Percentiles rank a stretch among this genome's conserved stretches.
Evolutionary conservation across 805 yeast genomes (phyloP).

Genomic region (Cephaloascus fragrans): DNA sequence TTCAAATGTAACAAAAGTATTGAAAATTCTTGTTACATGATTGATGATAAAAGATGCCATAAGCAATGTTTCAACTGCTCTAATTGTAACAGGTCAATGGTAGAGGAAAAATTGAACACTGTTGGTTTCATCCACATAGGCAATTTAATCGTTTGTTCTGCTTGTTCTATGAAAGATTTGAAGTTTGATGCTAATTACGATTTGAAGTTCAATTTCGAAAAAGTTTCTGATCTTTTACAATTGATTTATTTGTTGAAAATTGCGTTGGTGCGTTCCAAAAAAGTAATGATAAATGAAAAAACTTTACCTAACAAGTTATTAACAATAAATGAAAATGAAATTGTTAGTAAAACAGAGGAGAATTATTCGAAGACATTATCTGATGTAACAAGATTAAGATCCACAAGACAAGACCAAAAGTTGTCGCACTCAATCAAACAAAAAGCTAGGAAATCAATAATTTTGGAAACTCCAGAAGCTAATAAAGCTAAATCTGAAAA

Average conservation of each 20-base stretch:
- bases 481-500: slow-evolving; percentile 15
- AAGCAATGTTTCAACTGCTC: slow-evolving; percentile 60
- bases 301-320: background rate
- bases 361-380: slow-evolving; percentile 61
- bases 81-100: slow-evolving; percentile 37
- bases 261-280: slow-evolving; percentile 67
- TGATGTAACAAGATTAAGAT: slow-evolving; percentile 68
- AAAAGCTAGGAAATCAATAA: slow-evolving; percentile 55
- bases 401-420: slow-evolving; percentile 58
- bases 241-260: slow-evolving; percentile 69
- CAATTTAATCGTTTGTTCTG: slow-evolving; percentile 41
- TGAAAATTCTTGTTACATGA: slow-evolving; percentile 71
- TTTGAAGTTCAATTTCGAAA: slow-evolving; percentile 43
- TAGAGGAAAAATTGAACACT: slow-evolving; percentile 27
- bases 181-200: slow-evolving; percentile 11
- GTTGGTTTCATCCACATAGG: slow-evolving; percentile 32
- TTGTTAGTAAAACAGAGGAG: slow-evolving; percentile 19
- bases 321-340: slow-evolving; percentile 3
- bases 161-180: slow-evolving; percentile 47
- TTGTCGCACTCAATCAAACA: slow-evolving; percentile 45
- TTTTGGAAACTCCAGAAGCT: slow-evolving; percentile 54
- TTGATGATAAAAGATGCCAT: slow-evolving; percentile 73
- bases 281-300: slow-evolving; percentile 35
- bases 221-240: slow-evolving; percentile 65
- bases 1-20: slow-evolving; percentile 61